Conservation (phyloP, 2,329 filamentous ascomycete genomes). For the Nakataea oryzae region DNA sequence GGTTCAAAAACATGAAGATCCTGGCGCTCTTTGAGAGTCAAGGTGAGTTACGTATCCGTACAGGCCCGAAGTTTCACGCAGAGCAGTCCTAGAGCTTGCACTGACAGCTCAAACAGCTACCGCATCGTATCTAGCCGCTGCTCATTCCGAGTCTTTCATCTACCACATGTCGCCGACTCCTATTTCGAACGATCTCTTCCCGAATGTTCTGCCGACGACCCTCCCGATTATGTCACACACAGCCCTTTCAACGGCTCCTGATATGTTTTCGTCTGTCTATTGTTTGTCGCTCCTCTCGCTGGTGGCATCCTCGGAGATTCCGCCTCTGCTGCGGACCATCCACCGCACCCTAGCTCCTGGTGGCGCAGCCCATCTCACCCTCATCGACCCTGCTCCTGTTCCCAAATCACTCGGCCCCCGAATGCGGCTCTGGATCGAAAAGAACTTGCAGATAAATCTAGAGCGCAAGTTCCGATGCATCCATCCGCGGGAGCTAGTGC, state of each 20-base stretch:
- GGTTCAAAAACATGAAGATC: constrained; percentile 18
- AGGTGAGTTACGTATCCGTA: constrained; percentile 26
- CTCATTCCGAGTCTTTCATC: constrained; percentile 27
- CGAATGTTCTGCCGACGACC: constrained; percentile 27
- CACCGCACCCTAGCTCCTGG: constrained; percentile 42
- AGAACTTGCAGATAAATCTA: constrained; percentile 47
- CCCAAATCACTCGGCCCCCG: constrained; percentile 43
- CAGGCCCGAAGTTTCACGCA: no score
- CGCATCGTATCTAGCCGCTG: constrained; percentile 35
- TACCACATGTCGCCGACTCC: constrained; percentile 35
- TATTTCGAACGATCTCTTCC: constrained; percentile 23
- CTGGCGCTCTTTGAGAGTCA: constrained; percentile 41
- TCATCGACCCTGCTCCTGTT: constrained; percentile 53
- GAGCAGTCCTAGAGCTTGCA: no score
- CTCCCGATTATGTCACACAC: constrained; percentile 25
- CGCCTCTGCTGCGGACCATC: constrained; percentile 43
- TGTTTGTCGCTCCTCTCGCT: constrained; percentile 45
- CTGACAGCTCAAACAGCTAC: constrained; percentile 26
- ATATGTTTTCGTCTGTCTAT: constrained; percentile 37
- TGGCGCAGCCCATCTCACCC: constrained; percentile 45
- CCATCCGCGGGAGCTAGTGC: constrained; percentile 47
- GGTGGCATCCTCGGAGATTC: constrained; percentile 45
- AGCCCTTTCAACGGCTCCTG: constrained; percentile 25
- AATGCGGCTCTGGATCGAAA: constrained; percentile 51
- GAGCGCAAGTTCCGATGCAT: constrained; percentile 48